A percentile compares a stretch with the other conserved stretches of the same genome.
Evolutionary conservation across 352 stramenopile genomes (phyloP).

Genomic region (Peronospora tabacina): DNA sequence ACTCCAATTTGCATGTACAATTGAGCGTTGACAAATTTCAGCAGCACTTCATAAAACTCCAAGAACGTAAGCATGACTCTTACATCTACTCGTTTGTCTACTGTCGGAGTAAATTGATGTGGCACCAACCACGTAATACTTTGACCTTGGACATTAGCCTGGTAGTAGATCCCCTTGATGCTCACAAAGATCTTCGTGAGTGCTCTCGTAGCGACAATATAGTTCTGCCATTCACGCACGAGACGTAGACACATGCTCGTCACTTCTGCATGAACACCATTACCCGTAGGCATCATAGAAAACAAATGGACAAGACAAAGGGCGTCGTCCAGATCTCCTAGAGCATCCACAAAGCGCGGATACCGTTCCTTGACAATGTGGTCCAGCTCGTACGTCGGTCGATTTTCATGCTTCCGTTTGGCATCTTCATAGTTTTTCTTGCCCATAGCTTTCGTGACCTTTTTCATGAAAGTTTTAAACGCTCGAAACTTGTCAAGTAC

Average conservation of each 20-base stretch:
- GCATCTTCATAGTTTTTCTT: slow-evolving; percentile 80
- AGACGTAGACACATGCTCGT: slow-evolving; percentile 90
- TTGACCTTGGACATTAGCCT: slow-evolving; percentile 90
- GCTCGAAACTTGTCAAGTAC: slow-evolving; percentile 98
- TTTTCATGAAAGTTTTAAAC: slow-evolving; percentile 99
- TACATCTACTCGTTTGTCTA: slow-evolving; percentile 97
- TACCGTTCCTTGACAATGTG: slow-evolving; percentile 99
- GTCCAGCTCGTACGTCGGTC: slow-evolving; percentile 93
- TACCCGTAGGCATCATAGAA: slow-evolving; percentile 90
- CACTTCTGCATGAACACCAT: slow-evolving; percentile 79
- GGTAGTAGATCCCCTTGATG: slow-evolving; percentile 99
- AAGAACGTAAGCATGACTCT: slow-evolving; percentile 99
- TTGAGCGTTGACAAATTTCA: slow-evolving; percentile 98
- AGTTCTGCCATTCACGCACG: slow-evolving; percentile 94
- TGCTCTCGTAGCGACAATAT: slow-evolving; percentile 83
- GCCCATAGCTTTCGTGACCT: slow-evolving; percentile 84
- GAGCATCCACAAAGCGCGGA: slow-evolving; percentile 94
- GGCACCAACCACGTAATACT: slow-evolving; percentile 97
- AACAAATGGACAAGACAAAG: slow-evolving; percentile 97
- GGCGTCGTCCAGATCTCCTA: slow-evolving; percentile 98
- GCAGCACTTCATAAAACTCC: slow-evolving; percentile 98
- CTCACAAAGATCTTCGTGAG: slow-evolving; percentile 98
- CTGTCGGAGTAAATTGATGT: slow-evolving; percentile 95
- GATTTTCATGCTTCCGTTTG: slow-evolving; percentile 77
- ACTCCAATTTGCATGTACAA: slow-evolving; percentile 94